A percentile compares a stretch with the other conserved stretches of the same genome.
phyloP scores from a whole-genome alignment of 108 stramenopile genomes.

The Fistulifera solaris region DNA sequence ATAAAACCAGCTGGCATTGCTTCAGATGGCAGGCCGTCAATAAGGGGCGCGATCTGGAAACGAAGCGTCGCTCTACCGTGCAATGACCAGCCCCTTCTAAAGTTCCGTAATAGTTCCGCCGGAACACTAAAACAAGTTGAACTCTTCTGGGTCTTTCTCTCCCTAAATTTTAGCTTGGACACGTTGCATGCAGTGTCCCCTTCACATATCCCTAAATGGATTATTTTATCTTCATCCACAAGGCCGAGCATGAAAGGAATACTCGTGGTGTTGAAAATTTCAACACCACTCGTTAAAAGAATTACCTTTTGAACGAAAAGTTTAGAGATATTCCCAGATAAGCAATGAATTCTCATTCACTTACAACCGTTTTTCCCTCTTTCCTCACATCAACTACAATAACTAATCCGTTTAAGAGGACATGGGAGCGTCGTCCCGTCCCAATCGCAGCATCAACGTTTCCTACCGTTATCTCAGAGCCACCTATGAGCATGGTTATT shows the following conservation, averaged over 20 bases:
- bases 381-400: conserved; percentile 50
- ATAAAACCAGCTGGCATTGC: not conserved
- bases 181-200: not conserved
- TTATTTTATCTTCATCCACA: conserved; percentile 17
- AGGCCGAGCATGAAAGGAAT: conserved; percentile 50
- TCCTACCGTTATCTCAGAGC: conserved; percentile 22
- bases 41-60: not conserved
- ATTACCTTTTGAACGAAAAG: conserved; percentile 31
- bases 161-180: not conserved
- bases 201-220: conserved; percentile 31
- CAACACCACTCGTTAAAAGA: conserved; percentile 59
- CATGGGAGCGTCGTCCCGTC: conserved; percentile 27
- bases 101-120: conserved; percentile 3
- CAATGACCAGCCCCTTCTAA: conserved; percentile 1
- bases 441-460: conserved; percentile 50
- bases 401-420: conserved; percentile 23
- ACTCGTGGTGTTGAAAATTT: conserved; percentile 45
- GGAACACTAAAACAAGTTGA: conserved; percentile 14
- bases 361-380: conserved; percentile 70
- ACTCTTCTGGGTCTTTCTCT: conserved; percentile 5
- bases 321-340: not conserved
- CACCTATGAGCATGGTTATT: conserved; percentile 34
- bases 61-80: not conserved
- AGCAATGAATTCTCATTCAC: conserved; percentile 3
- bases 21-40: not conserved